phyloP scores from a whole-genome alignment of 1,284 basidiomycete genomes.

The Papiliotrema fonsecae region DNA sequence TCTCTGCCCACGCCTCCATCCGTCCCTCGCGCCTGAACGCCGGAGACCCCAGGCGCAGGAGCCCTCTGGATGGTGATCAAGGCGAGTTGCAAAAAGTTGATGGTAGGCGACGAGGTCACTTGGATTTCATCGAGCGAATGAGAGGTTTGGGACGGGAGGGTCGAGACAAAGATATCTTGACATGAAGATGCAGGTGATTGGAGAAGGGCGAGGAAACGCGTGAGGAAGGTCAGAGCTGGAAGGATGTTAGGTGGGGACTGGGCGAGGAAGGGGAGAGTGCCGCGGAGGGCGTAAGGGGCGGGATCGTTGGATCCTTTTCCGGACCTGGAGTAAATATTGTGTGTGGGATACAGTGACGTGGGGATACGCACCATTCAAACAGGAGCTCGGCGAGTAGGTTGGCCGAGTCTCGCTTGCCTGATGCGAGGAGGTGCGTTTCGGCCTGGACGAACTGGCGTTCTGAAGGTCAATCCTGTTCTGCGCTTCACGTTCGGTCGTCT shows the following conservation, averaged over 20 bases:
- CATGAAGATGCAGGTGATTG: conserved; percentile 52
- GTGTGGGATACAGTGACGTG: conserved; percentile 1
- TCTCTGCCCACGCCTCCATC: conserved; percentile 53
- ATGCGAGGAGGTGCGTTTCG: conserved; percentile 72
- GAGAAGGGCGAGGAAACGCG: conserved; percentile 62
- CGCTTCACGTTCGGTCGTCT: neutral
- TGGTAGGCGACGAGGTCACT: conserved; percentile 63
- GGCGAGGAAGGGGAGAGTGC: conserved; percentile 76
- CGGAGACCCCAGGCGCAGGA: conserved; percentile 55
- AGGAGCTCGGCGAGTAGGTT: conserved; percentile 78
- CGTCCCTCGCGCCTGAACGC: conserved; percentile 56
- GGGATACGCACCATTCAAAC: conserved; percentile 61
- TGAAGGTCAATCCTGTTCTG: neutral
- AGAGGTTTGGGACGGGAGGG: conserved; percentile 36
- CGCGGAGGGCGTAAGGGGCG: conserved; percentile 73
- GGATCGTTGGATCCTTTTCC: conserved; percentile 43
- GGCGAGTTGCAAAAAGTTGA: conserved; percentile 85
- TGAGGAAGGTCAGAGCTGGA: conserved; percentile 76
- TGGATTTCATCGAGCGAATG: conserved; percentile 59
- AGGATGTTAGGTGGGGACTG: conserved; percentile 80
- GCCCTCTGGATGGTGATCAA: conserved; percentile 73
- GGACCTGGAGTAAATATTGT: conserved; percentile 15
- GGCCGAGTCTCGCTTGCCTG: conserved; percentile 81
- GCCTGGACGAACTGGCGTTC: conserved; percentile 57
- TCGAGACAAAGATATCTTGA: conserved; percentile 49